Conservation (phyloP, 805 yeast species). For the Kodamaea lidongshanica region DNA sequence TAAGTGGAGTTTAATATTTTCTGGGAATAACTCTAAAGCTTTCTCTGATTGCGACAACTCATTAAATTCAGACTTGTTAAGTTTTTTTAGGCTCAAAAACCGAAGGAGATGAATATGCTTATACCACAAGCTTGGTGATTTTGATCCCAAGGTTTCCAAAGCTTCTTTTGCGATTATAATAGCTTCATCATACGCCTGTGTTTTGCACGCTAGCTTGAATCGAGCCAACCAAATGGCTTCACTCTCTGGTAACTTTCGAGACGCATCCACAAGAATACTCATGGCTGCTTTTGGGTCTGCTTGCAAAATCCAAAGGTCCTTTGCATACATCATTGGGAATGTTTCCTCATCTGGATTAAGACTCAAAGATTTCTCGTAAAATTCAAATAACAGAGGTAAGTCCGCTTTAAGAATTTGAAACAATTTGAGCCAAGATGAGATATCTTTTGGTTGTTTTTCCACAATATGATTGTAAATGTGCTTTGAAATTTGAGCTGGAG, state of each 20-base stretch:
- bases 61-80: slow-evolving; percentile 1
- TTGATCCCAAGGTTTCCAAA: slow-evolving; percentile 11
- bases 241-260: slow-evolving; percentile 24
- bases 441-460: slow-evolving; percentile 40
- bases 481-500: slow-evolving; percentile 33
- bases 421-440: slow-evolving; percentile 45
- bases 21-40: slow-evolving; percentile 47
- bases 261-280: slow-evolving; percentile 44
- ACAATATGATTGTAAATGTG: slow-evolving; percentile 44
- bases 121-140: slow-evolving; percentile 51
- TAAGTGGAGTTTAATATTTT: slow-evolving; percentile 47
- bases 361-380: slow-evolving; percentile 49
- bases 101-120: slow-evolving; percentile 53
- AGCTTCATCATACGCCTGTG: slow-evolving; percentile 38
- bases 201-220: slow-evolving; percentile 54
- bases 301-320: slow-evolving; percentile 53
- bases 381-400: slow-evolving; percentile 24
- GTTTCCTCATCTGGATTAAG: slow-evolving; percentile 44
- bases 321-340: slow-evolving; percentile 65
- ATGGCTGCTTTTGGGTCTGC: slow-evolving; percentile 49
- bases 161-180: slow-evolving; percentile 33
- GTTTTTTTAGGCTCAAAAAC: slow-evolving; percentile 19
- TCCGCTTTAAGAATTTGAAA: slow-evolving; percentile 25
- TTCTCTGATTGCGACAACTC: slow-evolving; percentile 29
- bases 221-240: slow-evolving; percentile 67